phyloP scores from a whole-genome alignment of 106 monocot genomes.

The Gastrodia elata region DNA sequence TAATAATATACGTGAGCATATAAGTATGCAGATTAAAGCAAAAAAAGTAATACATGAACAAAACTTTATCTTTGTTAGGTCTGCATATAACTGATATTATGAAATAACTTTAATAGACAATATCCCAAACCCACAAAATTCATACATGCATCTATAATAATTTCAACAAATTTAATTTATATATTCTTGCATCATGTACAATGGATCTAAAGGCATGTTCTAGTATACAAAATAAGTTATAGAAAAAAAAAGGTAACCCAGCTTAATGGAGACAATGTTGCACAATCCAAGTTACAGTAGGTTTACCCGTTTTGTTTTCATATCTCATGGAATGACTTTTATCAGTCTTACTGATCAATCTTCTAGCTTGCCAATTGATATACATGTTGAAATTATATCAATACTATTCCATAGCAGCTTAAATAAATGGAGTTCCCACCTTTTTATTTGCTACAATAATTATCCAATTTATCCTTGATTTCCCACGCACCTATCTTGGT shows the following conservation, averaged over 20 bases:
- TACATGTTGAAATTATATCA: neutral
- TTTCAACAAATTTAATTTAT: neutral
- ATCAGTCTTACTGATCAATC: neutral
- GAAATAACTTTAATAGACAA: neutral
- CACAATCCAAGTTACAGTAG: neutral
- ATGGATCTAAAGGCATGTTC: neutral
- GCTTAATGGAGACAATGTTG: neutral
- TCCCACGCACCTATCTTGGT: no score
- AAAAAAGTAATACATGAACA: neutral
- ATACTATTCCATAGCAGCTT: no score
- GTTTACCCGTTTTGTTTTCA: neutral
- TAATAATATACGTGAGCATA: neutral
- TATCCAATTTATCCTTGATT: no score
- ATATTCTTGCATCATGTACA: neutral
- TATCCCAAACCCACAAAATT: neutral
- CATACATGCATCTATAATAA: neutral
- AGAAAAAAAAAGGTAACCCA: no score
- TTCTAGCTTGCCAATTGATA: neutral
- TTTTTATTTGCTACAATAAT: no score
- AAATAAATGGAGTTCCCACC: no score
- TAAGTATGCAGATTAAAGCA: neutral
- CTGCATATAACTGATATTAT: neutral
- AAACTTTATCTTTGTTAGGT: neutral
- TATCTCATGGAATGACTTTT: neutral
- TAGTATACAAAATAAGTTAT: neutral